These are phyloP conservation scores for Medicago lupulina DNA, from an alignment of 306 rosid species.

Conservation along the genomic window DNA sequence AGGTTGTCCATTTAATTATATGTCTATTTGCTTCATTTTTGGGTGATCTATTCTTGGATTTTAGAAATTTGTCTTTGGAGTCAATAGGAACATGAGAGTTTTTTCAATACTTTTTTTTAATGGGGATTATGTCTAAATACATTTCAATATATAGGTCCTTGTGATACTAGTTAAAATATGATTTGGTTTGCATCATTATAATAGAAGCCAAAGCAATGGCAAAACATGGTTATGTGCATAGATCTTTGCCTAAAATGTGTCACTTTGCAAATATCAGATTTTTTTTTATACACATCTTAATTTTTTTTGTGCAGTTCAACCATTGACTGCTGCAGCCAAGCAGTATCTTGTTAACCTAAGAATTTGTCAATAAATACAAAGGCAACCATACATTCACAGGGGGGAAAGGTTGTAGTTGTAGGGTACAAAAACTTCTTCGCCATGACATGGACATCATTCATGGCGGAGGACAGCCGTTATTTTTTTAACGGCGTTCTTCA, in stretches of 20 bases:
- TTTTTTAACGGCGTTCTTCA: too few relatives aligned
- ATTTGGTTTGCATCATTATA: constrained; percentile 2
- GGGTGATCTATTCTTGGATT: background rate
- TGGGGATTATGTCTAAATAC: background rate
- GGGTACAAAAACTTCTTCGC: too few relatives aligned
- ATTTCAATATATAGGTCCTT: background rate
- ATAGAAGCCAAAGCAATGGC: background rate
- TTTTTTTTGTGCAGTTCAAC: too few relatives aligned
- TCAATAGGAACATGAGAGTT: background rate
- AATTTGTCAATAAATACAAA: too few relatives aligned
- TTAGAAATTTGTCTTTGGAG: background rate
- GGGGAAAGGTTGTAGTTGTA: too few relatives aligned
- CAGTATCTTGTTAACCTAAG: too few relatives aligned
- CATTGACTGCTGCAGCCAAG: too few relatives aligned
- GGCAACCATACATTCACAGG: too few relatives aligned
- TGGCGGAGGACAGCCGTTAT: too few relatives aligned
- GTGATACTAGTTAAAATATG: constrained; percentile 6
- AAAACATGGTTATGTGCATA: background rate
- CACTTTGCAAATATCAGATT: background rate
- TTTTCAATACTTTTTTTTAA: background rate
- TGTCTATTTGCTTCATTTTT: background rate
- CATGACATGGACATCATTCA: too few relatives aligned
- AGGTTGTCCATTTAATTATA: background rate
- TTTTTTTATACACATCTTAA: background rate
- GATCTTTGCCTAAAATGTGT: background rate